phyloP scores from a whole-genome alignment of 495 filamentous ascomycete species.

The Sporormia fimetaria region DNA sequence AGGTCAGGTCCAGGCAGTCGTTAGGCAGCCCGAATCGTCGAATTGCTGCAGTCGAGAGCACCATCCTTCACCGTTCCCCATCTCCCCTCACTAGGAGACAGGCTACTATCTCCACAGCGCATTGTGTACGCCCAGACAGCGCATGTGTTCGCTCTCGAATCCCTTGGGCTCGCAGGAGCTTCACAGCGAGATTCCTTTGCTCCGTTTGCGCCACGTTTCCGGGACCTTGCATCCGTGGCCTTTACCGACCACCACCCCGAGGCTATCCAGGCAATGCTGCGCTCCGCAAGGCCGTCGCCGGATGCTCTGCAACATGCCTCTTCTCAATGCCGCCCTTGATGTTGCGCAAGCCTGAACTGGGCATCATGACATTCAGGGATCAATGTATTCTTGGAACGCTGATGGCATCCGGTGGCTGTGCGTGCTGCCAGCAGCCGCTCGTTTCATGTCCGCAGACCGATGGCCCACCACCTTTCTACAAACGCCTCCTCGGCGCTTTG shows the following conservation, averaged over 20 bases:
- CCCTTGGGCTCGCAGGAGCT: no score
- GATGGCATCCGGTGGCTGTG: slow-evolving; percentile 8
- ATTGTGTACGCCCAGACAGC: no score
- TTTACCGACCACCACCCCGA: neutral
- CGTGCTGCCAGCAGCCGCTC: slow-evolving; percentile 4
- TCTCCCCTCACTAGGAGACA: no score
- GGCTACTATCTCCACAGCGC: no score
- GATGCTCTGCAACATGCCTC: neutral
- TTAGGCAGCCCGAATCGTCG: no score
- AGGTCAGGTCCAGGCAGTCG: no score
- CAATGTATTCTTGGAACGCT: slow-evolving; percentile 20
- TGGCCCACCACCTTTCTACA: neutral
- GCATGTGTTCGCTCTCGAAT: no score
- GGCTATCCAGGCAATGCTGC: neutral
- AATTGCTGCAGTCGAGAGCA: no score
- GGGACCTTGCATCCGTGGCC: neutral
- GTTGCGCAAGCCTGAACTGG: neutral
- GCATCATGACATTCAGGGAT: neutral
- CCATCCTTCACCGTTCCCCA: no score
- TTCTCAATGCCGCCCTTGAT: neutral
- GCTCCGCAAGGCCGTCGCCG: neutral
- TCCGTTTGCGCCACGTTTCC: neutral
- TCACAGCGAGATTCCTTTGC: no score
- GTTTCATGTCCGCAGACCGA: slow-evolving; percentile 21
- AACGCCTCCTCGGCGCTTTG: neutral